These are phyloP conservation scores for Trametes coccinea DNA, from an alignment of 768 basidiomycete species.

Conservation along the genomic window DNA sequence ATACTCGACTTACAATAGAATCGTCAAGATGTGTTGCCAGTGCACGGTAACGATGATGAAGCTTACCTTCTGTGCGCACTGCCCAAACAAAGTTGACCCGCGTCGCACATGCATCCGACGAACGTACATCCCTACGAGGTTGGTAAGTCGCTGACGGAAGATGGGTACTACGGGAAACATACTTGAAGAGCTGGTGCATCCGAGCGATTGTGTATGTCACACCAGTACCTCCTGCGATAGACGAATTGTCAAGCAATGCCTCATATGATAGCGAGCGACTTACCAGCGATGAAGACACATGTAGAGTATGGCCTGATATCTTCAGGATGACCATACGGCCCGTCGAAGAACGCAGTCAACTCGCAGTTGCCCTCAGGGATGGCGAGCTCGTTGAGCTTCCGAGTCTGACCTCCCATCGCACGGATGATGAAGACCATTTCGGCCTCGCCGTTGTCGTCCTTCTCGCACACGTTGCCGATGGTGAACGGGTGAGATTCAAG, in stretches of 20 bases:
- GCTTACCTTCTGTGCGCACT: conserved; percentile 27
- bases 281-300: conserved; percentile 41
- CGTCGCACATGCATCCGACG: conserved; percentile 1
- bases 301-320: conserved; percentile 36
- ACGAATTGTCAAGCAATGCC: neutral
- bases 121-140: neutral
- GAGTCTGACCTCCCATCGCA: conserved; percentile 52
- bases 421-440: conserved; percentile 56
- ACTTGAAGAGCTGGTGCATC: conserved; percentile 37
- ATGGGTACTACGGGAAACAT: neutral
- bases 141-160: too few relatives aligned
- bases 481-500: conserved; percentile 53
- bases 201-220: conserved; percentile 37
- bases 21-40: neutral
- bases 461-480: conserved; percentile 44
- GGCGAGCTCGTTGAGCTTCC: conserved; percentile 26
- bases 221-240: conserved; percentile 33
- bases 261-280: neutral
- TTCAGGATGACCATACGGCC: conserved; percentile 42
- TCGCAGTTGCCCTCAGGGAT: conserved; percentile 23
- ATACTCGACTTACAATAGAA: conserved; percentile 21
- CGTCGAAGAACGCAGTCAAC: conserved; percentile 39
- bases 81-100: conserved; percentile 34
- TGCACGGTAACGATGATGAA: neutral
- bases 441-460: conserved; percentile 28